Evolutionary conservation across 352 stramenopile species (phyloP).

Genomic region (Plasmopara viticola): DNA sequence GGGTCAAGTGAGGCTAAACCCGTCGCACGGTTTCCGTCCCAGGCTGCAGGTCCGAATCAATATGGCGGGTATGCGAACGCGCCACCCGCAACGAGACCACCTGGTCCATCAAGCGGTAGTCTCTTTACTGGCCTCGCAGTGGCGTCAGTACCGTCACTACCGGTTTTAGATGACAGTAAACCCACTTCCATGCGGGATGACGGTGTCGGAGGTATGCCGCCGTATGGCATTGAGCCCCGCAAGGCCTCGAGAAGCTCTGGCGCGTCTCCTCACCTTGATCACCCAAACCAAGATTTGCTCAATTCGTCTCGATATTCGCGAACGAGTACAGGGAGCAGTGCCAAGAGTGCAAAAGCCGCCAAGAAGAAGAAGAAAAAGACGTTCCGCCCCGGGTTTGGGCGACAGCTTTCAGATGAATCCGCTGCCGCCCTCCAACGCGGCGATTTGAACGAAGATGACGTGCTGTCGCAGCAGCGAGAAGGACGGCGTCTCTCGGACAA

Average conservation of each 20-base stretch:
- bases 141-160: conserved; percentile 12
- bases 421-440: conserved; percentile 67
- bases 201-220: neutral
- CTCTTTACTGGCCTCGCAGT: conserved; percentile 51
- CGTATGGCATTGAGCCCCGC: conserved; percentile 29
- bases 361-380: conserved; percentile 86
- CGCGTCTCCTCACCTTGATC: conserved; percentile 64
- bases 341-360: conserved; percentile 34
- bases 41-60: conserved; percentile 8
- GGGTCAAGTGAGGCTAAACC: conserved; percentile 15
- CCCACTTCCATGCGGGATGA: conserved; percentile 15
- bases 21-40: conserved; percentile 20
- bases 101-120: conserved; percentile 15
- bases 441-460: conserved; percentile 66
- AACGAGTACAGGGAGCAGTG: conserved; percentile 25
- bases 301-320: conserved; percentile 17
- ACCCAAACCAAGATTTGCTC: conserved; percentile 18
- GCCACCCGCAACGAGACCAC: conserved; percentile 1
- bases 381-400: conserved; percentile 77
- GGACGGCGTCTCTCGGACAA: conserved; percentile 20
- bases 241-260: conserved; percentile 30
- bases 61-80: conserved; percentile 29
- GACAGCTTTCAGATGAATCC: conserved; percentile 79
- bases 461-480: conserved; percentile 40
- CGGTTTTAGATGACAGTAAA: neutral